phyloP scores from a whole-genome alignment of 2,329 filamentous ascomycete species.

The Berkeleyomyces basicola region DNA sequence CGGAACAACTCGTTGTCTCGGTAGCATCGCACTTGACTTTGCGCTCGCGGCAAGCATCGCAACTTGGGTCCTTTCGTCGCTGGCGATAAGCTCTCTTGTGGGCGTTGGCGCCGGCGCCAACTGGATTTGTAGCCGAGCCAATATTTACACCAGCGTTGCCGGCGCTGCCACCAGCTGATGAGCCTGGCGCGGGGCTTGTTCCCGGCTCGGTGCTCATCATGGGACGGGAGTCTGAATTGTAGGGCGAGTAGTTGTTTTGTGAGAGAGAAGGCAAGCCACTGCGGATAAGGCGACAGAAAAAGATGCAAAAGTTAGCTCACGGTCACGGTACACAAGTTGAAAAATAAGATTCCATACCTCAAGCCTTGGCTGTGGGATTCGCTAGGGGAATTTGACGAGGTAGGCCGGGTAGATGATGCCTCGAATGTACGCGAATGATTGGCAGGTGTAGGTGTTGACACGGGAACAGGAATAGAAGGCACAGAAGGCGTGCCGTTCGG shows the following conservation, averaged over 20 bases:
- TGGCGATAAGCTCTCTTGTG: conserved; percentile 93
- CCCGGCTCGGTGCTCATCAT: conserved; percentile 9
- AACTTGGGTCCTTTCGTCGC: conserved; percentile 88
- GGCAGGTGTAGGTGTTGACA: conserved; percentile 3
- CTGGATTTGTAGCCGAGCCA: background rate
- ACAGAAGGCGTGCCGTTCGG: conserved; percentile 6
- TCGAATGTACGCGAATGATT: conserved; percentile 4
- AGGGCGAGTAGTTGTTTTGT: conserved; percentile 6
- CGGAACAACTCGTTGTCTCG: conserved; percentile 88
- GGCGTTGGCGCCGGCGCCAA: conserved; percentile 19
- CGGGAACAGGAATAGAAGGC: conserved; percentile 2
- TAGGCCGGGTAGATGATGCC: conserved; percentile 5
- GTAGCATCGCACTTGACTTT: conserved; percentile 89
- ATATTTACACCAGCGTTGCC: background rate
- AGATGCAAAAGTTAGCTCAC: background rate
- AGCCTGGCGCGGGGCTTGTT: conserved; percentile 10
- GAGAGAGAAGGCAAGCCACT: conserved; percentile 1
- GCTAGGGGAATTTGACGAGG: conserved; percentile 7
- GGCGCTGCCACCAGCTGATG: conserved; percentile 1
- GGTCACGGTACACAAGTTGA: background rate
- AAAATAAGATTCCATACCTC: conserved; percentile 2
- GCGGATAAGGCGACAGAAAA: background rate
- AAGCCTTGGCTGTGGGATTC: conserved; percentile 9
- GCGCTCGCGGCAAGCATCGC: conserved; percentile 83
- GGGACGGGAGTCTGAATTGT: conserved; percentile 6